phyloP scores from a whole-genome alignment of 2,329 filamentous ascomycete species.

The Botryotinia narcissicola region DNA sequence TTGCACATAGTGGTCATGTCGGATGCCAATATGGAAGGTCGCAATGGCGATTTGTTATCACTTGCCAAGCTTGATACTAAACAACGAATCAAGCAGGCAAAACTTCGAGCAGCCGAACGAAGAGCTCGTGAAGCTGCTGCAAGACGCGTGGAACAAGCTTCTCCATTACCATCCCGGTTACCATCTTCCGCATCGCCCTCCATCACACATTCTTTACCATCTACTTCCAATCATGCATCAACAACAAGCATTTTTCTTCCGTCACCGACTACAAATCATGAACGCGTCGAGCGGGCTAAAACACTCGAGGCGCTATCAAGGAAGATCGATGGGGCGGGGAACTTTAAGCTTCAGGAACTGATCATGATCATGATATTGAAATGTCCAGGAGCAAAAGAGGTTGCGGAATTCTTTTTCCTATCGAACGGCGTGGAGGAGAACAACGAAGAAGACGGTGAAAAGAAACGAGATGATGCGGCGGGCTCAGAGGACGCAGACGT shows the following conservation, averaged over 20 bases:
- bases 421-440: background rate
- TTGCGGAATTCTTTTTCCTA: background rate
- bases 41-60: too few relatives aligned
- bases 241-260: background rate
- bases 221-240: background rate
- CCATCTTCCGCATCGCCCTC: background rate
- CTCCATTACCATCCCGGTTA: background rate
- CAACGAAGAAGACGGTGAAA: background rate
- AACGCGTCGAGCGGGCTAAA: background rate
- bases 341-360: background rate
- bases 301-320: background rate
- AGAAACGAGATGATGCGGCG: background rate
- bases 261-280: background rate
- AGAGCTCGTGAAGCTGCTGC: background rate
- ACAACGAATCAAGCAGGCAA: constrained; percentile 3
- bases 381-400: constrained; percentile 7
- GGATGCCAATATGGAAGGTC: background rate
- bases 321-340: constrained; percentile 4
- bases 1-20: background rate
- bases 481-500: background rate
- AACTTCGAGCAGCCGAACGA: background rate
- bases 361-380: constrained; percentile 6
- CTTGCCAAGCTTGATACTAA: background rate
- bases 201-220: background rate
- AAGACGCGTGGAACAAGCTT: background rate